phyloP scores from a whole-genome alignment of 1,139 yeast species.

The Candida tetrigidarum region DNA sequence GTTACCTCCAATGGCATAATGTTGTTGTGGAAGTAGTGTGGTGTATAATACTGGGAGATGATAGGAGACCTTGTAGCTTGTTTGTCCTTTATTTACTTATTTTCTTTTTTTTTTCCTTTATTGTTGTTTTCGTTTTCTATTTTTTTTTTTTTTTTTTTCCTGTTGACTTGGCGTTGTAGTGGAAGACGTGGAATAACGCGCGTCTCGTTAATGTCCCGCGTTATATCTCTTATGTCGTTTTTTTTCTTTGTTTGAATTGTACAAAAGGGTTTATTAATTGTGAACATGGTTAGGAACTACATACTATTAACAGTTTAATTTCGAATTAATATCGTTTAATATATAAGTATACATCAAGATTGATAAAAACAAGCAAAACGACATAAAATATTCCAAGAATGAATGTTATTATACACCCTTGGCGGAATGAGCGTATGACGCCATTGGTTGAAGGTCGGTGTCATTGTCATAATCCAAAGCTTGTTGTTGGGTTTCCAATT shows the following conservation, averaged over 20 bases:
- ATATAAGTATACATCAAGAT: too few relatives aligned
- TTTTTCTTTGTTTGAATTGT: too few relatives aligned
- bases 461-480: slow-evolving; percentile 45
- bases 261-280: too few relatives aligned
- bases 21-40: neutral
- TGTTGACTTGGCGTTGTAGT: neutral
- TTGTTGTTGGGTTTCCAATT: slow-evolving; percentile 62
- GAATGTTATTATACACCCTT: slow-evolving; percentile 21
- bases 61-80: too few relatives aligned
- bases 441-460: slow-evolving; percentile 22
- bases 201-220: neutral
- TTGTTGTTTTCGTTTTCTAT: neutral
- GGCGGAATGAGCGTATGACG: slow-evolving; percentile 27
- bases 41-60: neutral
- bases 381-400: too few relatives aligned
- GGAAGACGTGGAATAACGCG: neutral
- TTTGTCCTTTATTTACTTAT: neutral
- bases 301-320: too few relatives aligned
- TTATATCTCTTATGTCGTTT: too few relatives aligned
- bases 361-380: neutral
- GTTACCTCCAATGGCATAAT: slow-evolving; percentile 17
- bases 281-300: too few relatives aligned
- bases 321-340: neutral
- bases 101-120: neutral
- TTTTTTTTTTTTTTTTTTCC: neutral